Base-by-base conservation (phyloP, 768 basidiomycete species). In the Hemileccinum rubropunctum region DNA sequence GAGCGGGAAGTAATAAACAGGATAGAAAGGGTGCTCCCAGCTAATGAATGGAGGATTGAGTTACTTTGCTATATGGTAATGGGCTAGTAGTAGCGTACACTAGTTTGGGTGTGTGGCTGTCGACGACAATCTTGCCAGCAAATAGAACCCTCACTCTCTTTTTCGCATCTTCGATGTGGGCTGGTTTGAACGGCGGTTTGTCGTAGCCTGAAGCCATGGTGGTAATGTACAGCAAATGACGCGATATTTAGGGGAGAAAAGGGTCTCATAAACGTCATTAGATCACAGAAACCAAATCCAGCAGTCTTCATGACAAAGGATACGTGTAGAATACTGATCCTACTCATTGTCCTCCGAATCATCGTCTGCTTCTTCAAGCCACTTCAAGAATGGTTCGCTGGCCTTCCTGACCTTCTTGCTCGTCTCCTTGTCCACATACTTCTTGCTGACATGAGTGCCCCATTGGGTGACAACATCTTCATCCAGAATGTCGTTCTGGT, bases 321-420 rank as follows among this genome's bases (percentile, higher is more conserved):
- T 26, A 50, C 36, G 15, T 47, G 32, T 43, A 4, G 4, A 26
- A 38, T 8, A 33, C 2, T 6, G 18, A 34, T 28, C 30, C 57
- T 17, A 71, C 39, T 60, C 60, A n/a, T 63, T 66, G 15, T 79
- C 58, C 20, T 54, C 59, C 1, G 63, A 59, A 44, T 87, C 88
- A 58, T 86, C 86, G 23, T 93, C 91, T 8, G 92, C 92, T 66
- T 92, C 90, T 48, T 84, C 86, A 17, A 95, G 80, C 92, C 92
- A 95, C 83, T 94, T 93, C 64, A 98, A 73, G 77, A 98, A 98
- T 0, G 95, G 93, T 67, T 91, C 93, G 57, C 89, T 88, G 12
- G 93, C 93, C 76, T 95, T 95, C 60, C 95, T 79, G 45, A 99
- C 94, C 71, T 84, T 94, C 82, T 98, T 98, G 69, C 88, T 90